A percentile compares a stretch with the other conserved stretches of the same genome.
Evolutionary conservation across 2,329 filamentous ascomycete genomes (phyloP).

Genomic region (Tothia fuscella): DNA sequence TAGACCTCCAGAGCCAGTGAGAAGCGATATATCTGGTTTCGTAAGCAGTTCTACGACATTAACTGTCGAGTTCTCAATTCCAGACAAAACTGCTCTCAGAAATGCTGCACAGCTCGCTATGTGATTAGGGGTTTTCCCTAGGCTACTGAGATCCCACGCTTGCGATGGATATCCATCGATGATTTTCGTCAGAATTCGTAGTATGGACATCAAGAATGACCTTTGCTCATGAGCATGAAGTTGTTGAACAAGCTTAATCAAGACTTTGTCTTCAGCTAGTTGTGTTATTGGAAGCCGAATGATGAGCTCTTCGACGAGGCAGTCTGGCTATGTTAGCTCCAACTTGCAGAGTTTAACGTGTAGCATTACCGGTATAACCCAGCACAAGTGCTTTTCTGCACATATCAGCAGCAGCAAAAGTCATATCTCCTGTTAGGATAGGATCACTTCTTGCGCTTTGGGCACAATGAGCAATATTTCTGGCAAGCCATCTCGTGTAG

Average conservation of each 20-base stretch:
- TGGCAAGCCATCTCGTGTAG: constrained; percentile 62
- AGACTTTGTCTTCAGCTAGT: constrained; percentile 17
- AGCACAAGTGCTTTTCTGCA: constrained; percentile 52
- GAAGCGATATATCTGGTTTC: constrained; percentile 23
- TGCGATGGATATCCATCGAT: constrained; percentile 9
- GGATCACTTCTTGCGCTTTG: too few relatives aligned
- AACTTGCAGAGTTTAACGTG: background rate
- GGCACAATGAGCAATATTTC: constrained; percentile 44
- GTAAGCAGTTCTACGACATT: constrained; percentile 24
- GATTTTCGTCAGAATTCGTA: constrained; percentile 19
- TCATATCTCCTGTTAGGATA: constrained; percentile 22
- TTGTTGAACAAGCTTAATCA: constrained; percentile 28
- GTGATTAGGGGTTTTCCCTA: background rate
- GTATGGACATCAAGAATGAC: constrained; percentile 26
- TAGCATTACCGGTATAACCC: constrained; percentile 41
- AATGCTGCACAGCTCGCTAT: constrained; percentile 12
- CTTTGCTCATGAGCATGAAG: constrained; percentile 39
- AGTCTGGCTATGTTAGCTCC: constrained; percentile 1
- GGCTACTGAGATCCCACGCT: constrained; percentile 1
- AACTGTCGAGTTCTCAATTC: constrained; percentile 20
- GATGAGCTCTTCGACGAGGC: background rate
- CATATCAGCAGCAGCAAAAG: constrained; percentile 28
- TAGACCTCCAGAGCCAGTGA: constrained; percentile 20
- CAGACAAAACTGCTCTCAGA: constrained; percentile 10
- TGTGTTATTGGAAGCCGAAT: constrained; percentile 10